Percentiles rank a stretch among this genome's conserved stretches.
Conservation (phyloP, 129 eudicot species). For the Erigeron canadensis region DNA sequence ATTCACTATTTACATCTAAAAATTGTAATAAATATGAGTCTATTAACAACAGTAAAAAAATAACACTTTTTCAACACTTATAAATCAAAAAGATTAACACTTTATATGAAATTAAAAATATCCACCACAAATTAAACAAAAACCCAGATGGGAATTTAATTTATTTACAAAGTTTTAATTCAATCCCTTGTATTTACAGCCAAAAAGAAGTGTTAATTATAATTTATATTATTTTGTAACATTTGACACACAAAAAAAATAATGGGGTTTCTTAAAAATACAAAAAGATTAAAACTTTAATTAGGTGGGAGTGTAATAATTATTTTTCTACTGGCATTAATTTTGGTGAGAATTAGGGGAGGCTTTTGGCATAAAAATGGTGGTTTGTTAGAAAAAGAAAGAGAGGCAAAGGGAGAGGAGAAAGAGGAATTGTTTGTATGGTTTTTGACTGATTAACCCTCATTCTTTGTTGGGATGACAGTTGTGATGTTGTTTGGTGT, state of each 20-base stretch:
- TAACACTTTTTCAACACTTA: conserved; percentile 10
- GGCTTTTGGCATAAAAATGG: not conserved
- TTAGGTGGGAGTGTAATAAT: not conserved
- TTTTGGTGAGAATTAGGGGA: not conserved
- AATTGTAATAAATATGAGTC: not conserved
- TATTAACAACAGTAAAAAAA: not conserved
- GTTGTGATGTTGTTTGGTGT: conserved; percentile 15
- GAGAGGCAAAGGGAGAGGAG: conserved; percentile 1
- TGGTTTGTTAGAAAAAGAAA: not conserved
- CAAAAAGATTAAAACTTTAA: conserved; percentile 3
- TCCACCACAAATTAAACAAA: conserved; percentile 3
- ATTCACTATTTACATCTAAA: conserved; percentile 13
- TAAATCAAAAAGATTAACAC: conserved; percentile 7
- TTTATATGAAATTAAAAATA: conserved; percentile 22
- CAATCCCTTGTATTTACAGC: conserved; percentile 14
- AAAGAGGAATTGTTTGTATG: not conserved
- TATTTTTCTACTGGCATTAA: not conserved
- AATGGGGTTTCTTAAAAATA: conserved; percentile 25
- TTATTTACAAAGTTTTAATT: conserved; percentile 7
- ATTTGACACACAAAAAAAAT: not conserved
- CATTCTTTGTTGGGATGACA: conserved; percentile 18
- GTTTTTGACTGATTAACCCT: conserved; percentile 23
- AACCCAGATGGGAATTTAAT: conserved; percentile 32
- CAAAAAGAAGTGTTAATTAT: not conserved
- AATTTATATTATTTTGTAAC: not conserved